These are phyloP conservation scores for Pleodorina starrii DNA, from an alignment of 139 green algal species.

Conservation along the genomic window DNA sequence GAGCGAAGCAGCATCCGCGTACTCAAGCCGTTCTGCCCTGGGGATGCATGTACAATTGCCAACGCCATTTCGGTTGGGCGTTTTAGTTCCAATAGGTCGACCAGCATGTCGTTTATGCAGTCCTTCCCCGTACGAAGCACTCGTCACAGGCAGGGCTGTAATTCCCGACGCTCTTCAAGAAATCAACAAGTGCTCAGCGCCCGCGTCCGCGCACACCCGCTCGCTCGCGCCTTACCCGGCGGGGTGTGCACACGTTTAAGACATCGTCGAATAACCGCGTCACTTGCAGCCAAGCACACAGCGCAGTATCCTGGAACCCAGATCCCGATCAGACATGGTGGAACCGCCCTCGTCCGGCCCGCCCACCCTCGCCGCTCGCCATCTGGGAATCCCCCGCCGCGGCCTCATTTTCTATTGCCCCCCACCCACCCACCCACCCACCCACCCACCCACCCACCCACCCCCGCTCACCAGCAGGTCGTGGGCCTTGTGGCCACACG, in stretches of 20 bases:
- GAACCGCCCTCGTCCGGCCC: neutral
- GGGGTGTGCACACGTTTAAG: neutral
- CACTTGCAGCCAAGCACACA: neutral
- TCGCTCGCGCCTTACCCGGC: no score
- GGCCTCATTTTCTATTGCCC: neutral
- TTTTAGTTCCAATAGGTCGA: no score
- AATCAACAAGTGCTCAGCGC: no score
- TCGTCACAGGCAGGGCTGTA: no score
- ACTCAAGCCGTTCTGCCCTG: neutral
- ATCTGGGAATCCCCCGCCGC: neutral
- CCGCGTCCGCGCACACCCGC: no score
- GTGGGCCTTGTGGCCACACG: constrained; percentile 66
- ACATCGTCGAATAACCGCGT: no score
- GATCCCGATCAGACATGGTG: neutral
- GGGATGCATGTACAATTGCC: neutral
- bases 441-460: neutral
- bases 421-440: neutral
- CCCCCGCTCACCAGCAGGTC: constrained; percentile 61
- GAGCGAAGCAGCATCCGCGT: neutral
- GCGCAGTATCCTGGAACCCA: neutral
- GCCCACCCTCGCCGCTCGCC: neutral
- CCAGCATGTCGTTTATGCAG: neutral
- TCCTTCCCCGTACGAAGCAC: no score
- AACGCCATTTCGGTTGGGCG: neutral
- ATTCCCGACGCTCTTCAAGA: no score